Base-by-base conservation (phyloP, 768 basidiomycete genomes). In the Lentinula lateritia region DNA sequence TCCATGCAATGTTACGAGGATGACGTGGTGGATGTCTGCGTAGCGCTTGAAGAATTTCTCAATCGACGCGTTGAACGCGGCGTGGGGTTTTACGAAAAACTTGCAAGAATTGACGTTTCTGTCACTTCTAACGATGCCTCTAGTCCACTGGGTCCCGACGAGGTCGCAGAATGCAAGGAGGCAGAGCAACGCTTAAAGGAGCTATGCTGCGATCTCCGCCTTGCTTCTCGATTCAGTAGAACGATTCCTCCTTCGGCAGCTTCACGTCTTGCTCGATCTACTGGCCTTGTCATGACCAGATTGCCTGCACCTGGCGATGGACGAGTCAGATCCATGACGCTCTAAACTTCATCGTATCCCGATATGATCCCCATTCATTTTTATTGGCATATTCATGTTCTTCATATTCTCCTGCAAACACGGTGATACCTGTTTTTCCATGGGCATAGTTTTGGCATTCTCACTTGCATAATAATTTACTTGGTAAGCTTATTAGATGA, bases 1-100 rank as follows among this genome's bases (percentile, higher is more conserved):
- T 81, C 81, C 7, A 74, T 86, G 56, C 80, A 83, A 63, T 86
- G 84, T 72, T 84, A 81, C 70, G 81, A 81, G 61, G 85, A 86
- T 63, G 85, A 87, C 65, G 79, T 85, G 9, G 79, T 81, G n/a
- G 86, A 88, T 63, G 76, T 83, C 34, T 86, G 85, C 67, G 66
- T 74, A 4, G 82, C 82, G 2, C 73, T 88, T 20, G 80, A 82
- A 62, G 80, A 80, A 45, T 86, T 88, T 72, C 75, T 88, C 53
- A 76, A 72, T 53, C 64, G 83, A 39, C 81, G 83, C 45, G 77
- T 79, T 16, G 79, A 81, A 63, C 78, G 80, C 35, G 80, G 77
- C 13, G 71, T 77, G 48, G 67, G 73, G 52, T 82, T 86, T 67
- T 85, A 80, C 69, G 70, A 80, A 46, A 79, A 80, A 65, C 71